phyloP scores from a whole-genome alignment of 495 filamentous ascomycete genomes.

The Lasiosphaeria ovina region DNA sequence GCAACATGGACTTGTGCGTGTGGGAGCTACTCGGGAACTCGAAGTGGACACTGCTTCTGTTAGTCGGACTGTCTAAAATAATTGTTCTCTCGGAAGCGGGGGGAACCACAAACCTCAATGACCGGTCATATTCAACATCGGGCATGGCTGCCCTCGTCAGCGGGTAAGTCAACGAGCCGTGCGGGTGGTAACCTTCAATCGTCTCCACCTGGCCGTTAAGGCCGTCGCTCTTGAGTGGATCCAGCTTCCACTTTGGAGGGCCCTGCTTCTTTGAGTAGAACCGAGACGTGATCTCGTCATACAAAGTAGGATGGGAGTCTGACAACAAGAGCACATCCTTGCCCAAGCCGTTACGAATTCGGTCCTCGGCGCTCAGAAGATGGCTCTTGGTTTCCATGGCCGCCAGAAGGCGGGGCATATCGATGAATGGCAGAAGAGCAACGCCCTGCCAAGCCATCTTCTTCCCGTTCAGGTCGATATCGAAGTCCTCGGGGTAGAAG shows the following conservation, averaged over 20 bases:
- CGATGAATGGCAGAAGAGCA: slow-evolving; percentile 90
- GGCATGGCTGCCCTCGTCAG: slow-evolving; percentile 66
- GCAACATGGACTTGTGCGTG: slow-evolving; percentile 89
- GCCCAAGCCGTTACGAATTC: slow-evolving; percentile 73
- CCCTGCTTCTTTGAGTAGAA: slow-evolving; percentile 91
- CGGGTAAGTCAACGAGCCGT: slow-evolving; percentile 59
- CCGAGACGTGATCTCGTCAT: slow-evolving; percentile 71
- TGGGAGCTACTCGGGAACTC: slow-evolving; percentile 68
- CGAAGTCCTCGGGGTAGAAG: slow-evolving; percentile 95
- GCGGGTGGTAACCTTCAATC: slow-evolving; percentile 74
- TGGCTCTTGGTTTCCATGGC: slow-evolving; percentile 84
- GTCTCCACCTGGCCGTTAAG: slow-evolving; percentile 79
- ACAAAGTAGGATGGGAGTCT: slow-evolving; percentile 69
- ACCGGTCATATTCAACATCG: slow-evolving; percentile 75
- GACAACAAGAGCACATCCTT: slow-evolving; percentile 81
- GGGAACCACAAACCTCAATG: slow-evolving; percentile 63
- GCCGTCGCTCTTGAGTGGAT: slow-evolving; percentile 70
- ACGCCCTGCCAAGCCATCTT: slow-evolving; percentile 99
- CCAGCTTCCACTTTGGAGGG: slow-evolving; percentile 61
- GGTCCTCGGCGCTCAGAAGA: slow-evolving; percentile 73
- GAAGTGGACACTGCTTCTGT: slow-evolving; percentile 66
- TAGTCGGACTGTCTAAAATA: slow-evolving; percentile 12
- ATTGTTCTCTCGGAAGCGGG: not conserved
- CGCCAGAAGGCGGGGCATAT: slow-evolving; percentile 78
- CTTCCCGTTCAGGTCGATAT: slow-evolving; percentile 92